Base-by-base conservation (phyloP, 768 basidiomycete species). In the Cantharellus cinnabarinus region DNA sequence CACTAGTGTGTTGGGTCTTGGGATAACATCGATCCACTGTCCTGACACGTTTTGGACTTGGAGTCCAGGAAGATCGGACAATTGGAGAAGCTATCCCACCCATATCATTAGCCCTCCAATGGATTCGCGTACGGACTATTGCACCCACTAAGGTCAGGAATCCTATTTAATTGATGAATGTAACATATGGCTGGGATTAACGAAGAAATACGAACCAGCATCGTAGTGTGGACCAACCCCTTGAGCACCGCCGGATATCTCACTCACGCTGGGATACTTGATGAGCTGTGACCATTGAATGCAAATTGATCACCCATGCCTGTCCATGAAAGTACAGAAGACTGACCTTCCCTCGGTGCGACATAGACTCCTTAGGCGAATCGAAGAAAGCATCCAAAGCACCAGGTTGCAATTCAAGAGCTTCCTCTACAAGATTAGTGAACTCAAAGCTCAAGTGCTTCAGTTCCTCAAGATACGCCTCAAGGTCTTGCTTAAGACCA, bases 141-240 rank as follows among this genome's bases (percentile, higher is more conserved):
- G 20, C 15, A 7, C 52, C 7, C 34, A 54, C 7, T 54, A 54
- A 35, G 7, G 10, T 54, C 15, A 54, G 52, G 10, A 35, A 10
- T 7, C 85, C 20, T 29, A 29, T 29, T 29, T 29, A 29, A 29
- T 29, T 29, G 20, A 29, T 29, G 20, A 29, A 29, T 29, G 20
- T 29, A 29, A 29, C 20, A 29, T 29, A 29, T 29, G 20, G 20
- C 20, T 29, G 20, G 20, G 20, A 29, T 29, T 29, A 29, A 29
- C 20, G 20, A 29, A 29, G 20, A 29, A 29, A 29, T 29, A 29
- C 20, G 20, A 29, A 29, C 20, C 83, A 0, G 81, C 82, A 60
- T 89, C 88, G 60, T 80, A 88, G 68, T 89, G 87, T 7, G 88
- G 84, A 0, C 87, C 88, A 4, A 89, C 87, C 10, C 88, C 87